Evolutionary conservation across 352 stramenopile genomes (phyloP).

Genomic region (Phytopythium litorale): DNA sequence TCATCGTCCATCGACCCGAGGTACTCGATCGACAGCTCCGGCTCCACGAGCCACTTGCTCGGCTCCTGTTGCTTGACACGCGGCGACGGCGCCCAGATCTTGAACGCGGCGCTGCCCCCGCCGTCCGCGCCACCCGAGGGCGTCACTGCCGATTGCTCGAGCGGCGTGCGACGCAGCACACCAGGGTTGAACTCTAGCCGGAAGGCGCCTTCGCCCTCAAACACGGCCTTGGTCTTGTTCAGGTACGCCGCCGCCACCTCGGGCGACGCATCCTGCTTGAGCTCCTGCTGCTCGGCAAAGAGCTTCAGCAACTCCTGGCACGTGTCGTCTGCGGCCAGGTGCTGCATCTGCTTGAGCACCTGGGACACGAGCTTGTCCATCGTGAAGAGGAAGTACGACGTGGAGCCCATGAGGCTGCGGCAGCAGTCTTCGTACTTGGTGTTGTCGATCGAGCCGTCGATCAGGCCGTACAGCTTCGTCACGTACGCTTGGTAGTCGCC

Average conservation of each 20-base stretch:
- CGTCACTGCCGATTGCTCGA: slow-evolving; percentile 48
- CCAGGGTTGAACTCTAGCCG: slow-evolving; percentile 83
- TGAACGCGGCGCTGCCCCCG: slow-evolving; percentile 33
- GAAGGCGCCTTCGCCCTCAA: slow-evolving; percentile 80
- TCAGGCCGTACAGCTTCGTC: slow-evolving; percentile 82
- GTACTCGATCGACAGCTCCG: slow-evolving; percentile 73
- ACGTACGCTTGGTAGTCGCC: slow-evolving; percentile 87
- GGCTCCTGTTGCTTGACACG: slow-evolving; percentile 63
- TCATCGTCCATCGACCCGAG: slow-evolving; percentile 80
- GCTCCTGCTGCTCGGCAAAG: slow-evolving; percentile 50
- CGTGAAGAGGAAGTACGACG: slow-evolving; percentile 90
- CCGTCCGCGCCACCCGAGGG: slow-evolving; percentile 22
- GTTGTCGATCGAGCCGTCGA: slow-evolving; percentile 85
- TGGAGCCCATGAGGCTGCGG: slow-evolving; percentile 85
- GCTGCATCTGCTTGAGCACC: slow-evolving; percentile 89
- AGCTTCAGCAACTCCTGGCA: slow-evolving; percentile 77
- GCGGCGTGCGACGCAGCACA: slow-evolving; percentile 67
- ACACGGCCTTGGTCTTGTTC: slow-evolving; percentile 73
- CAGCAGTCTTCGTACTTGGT: slow-evolving; percentile 89
- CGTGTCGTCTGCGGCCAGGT: slow-evolving; percentile 75
- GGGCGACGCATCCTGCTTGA: slow-evolving; percentile 14
- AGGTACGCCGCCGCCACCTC: slow-evolving; percentile 56
- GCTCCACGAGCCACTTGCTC: slow-evolving; percentile 83
- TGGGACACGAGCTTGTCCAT: slow-evolving; percentile 88
- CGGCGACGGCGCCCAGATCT: slow-evolving; percentile 84